These are phyloP conservation scores for Phoma sp. DNA, from an alignment of 2,329 filamentous ascomycete genomes.

Conservation along the genomic window DNA sequence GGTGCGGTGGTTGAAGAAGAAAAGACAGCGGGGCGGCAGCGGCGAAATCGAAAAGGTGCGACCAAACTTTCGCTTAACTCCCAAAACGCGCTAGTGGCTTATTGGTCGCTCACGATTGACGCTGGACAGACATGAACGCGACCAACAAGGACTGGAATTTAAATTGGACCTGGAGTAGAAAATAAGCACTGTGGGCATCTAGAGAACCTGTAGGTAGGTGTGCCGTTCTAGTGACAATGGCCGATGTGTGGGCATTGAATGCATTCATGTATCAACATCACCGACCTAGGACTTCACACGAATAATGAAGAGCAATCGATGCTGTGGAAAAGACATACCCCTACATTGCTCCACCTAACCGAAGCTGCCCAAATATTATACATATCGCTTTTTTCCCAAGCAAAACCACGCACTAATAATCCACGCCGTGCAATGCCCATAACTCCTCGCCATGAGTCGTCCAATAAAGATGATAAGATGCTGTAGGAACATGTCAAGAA, in stretches of 20 bases:
- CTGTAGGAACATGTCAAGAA: slow-evolving; percentile 28
- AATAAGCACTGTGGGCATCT: no score
- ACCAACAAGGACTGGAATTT: no score
- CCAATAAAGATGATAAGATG: slow-evolving; percentile 33
- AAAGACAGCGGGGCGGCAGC: slow-evolving; percentile 17
- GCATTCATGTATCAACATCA: no score
- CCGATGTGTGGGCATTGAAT: no score
- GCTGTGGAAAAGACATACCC: slow-evolving; percentile 3
- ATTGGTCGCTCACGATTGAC: background rate
- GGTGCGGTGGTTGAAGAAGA: slow-evolving; percentile 42
- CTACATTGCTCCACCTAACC: slow-evolving; percentile 10
- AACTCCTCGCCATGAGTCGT: slow-evolving; percentile 39
- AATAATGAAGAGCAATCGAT: background rate
- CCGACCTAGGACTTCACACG: no score
- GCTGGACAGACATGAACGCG: no score
- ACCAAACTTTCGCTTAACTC: slow-evolving; percentile 20
- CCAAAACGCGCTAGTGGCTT: slow-evolving; percentile 23
- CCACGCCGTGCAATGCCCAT: slow-evolving; percentile 39
- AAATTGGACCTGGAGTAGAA: no score
- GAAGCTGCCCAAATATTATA: slow-evolving; percentile 32
- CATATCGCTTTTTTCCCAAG: slow-evolving; percentile 31
- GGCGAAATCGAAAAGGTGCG: slow-evolving; percentile 27
- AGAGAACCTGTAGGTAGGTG: no score
- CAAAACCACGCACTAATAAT: slow-evolving; percentile 20
- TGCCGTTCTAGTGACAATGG: no score